Conservation (phyloP, 495 filamentous ascomycete genomes). For the Extremus antarcticus region DNA sequence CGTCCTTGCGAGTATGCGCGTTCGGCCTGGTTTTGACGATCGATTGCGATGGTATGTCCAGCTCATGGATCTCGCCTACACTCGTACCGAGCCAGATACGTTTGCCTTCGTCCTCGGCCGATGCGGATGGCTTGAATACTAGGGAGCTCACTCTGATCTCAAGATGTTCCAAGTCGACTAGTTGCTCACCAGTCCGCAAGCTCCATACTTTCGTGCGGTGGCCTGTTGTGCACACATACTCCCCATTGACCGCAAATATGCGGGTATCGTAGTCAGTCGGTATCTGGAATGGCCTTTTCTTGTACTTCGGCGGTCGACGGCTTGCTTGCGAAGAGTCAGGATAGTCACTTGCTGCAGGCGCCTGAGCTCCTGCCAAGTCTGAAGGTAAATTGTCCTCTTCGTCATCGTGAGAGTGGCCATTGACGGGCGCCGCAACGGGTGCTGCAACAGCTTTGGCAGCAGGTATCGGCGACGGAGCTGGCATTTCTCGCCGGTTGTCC, state of each 20-base stretch:
- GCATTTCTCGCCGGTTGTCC: background rate
- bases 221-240: constrained; percentile 76
- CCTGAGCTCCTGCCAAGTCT: background rate
- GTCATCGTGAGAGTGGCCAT: constrained; percentile 14
- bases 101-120: constrained; percentile 66
- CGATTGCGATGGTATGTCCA: constrained; percentile 62
- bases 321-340: constrained; percentile 81
- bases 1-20: constrained; percentile 70
- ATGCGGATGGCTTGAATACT: constrained; percentile 68
- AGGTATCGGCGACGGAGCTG: background rate
- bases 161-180: constrained; percentile 69
- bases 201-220: constrained; percentile 81
- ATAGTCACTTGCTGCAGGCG: constrained; percentile 42
- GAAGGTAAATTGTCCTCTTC: constrained; percentile 1
- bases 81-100: constrained; percentile 88
- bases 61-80: constrained; percentile 74
- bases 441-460: background rate
- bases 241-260: constrained; percentile 75
- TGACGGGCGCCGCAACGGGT: background rate
- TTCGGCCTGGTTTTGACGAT: constrained; percentile 52
- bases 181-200: constrained; percentile 62
- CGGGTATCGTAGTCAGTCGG: constrained; percentile 73
- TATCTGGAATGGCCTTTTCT: constrained; percentile 61
- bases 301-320: constrained; percentile 65
- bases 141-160: constrained; percentile 72